Evolutionary conservation across 1,139 yeast species (phyloP).

Genomic region (Yamadazyma sp.): DNA sequence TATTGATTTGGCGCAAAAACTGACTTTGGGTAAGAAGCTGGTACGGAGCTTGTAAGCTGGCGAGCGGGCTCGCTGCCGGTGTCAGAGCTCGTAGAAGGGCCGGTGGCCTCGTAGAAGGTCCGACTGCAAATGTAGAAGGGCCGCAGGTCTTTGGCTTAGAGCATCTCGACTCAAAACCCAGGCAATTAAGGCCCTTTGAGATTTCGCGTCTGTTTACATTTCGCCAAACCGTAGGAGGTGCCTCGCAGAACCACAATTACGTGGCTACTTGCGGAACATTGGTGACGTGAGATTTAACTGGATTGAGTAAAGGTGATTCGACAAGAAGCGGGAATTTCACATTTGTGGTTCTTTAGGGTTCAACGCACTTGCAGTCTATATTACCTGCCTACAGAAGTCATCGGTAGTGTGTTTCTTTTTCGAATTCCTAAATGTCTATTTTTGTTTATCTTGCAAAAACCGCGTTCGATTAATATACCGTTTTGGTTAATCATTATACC

Average conservation of each 20-base stretch:
- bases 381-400: not conserved
- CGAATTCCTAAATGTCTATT: too few species aligned
- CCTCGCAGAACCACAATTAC: not conserved
- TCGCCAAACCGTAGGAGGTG: not conserved
- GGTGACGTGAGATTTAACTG: not conserved
- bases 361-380: not conserved
- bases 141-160: too few species aligned
- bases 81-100: too few species aligned
- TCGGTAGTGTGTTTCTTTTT: not conserved
- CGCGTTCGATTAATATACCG: not conserved
- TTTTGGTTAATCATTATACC: not conserved
- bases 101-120: too few species aligned
- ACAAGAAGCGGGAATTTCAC: too few species aligned
- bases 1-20: too few species aligned
- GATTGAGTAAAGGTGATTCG: not conserved
- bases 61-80: too few species aligned
- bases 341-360: not conserved
- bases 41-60: too few species aligned
- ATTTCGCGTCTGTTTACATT: constrained; percentile 3
- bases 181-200: too few species aligned
- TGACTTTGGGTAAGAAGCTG: too few species aligned
- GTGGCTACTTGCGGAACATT: not conserved
- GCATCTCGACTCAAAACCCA: too few species aligned
- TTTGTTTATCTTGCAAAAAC: not conserved
- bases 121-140: too few species aligned